Evolutionary conservation across 2,329 filamentous ascomycete genomes (phyloP), one percentile per base, ranked within the genome.

Genomic region (Penicillium glabrum): DNA sequence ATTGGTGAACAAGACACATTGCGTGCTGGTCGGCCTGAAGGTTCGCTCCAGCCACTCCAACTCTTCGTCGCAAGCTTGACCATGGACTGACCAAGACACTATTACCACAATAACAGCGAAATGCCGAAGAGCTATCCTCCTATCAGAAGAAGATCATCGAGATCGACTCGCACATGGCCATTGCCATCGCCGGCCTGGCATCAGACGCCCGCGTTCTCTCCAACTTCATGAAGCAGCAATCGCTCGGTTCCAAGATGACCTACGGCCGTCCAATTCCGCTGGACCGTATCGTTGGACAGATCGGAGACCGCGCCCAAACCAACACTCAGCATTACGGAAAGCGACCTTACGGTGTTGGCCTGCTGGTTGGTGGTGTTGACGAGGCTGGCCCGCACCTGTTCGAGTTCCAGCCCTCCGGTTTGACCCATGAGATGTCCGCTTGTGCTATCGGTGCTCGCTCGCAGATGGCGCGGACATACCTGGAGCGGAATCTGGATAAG

Each of bases 221-320:
- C 83, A 99, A 99, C 86, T 99, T 97, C 83, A 98, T 99, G 93
- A 98, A 97, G 83, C 92, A 96, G 80, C 95, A 98, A 81, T 96
- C 91, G 62, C 91, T 99, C 71, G 90, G 91, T 71, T 93, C 95
- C 70, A 92, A 93, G 76, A 88, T 99, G 69, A 96, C 92, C 56
- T 98, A 96, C 82, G 93, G 91, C 79, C 93, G 95, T 66, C 87
- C 93, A 66, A 95, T 99, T 74, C 91, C 92, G 31, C 82, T 98
- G 73, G 89, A 91, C 71, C 89, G 90, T 61, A 91, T 98, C 69
- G 93, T 96, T 66, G 85, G 87, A 64, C 89, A 93, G 78, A 97
- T 99, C 72, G 93, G 90, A 68, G 92, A 96, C 76, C 95, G 96
- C 78, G 95, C 95, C 48, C 95, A 99, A 82, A 89, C 89, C 72